A percentile compares a stretch with the other conserved stretches of the same genome.
These are phyloP conservation scores for Torulaspora delbrueckii DNA, from an alignment of 805 yeast genomes.

Conservation along the genomic window DNA sequence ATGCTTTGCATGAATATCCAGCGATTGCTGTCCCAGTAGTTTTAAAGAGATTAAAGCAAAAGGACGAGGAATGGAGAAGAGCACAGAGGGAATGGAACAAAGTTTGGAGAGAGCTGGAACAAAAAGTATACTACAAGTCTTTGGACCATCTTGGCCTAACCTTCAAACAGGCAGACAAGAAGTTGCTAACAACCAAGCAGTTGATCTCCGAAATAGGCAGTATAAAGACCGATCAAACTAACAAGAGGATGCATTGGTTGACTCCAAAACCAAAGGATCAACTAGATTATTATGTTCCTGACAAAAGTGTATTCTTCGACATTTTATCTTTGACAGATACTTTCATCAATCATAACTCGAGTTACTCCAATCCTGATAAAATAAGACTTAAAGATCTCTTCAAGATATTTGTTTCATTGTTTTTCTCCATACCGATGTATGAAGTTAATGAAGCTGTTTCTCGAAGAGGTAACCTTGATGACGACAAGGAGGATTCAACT, in stretches of 20 bases:
- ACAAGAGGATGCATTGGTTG: constrained; percentile 77
- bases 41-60: constrained; percentile 86
- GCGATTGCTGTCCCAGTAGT: constrained; percentile 93
- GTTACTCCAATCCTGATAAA: constrained; percentile 75
- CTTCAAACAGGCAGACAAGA: constrained; percentile 94
- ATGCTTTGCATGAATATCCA: constrained; percentile 92
- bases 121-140: constrained; percentile 87
- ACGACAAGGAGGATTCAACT: constrained; percentile 13
- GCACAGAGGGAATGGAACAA: constrained; percentile 98
- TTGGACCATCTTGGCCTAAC: constrained; percentile 93
- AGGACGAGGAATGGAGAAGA: constrained; percentile 98
- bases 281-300: constrained; percentile 58
- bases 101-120: constrained; percentile 98
- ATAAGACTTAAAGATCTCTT: constrained; percentile 70
- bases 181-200: constrained; percentile 82
- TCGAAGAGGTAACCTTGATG: constrained; percentile 13
- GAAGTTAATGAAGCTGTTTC: constrained; percentile 40
- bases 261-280: constrained; percentile 82
- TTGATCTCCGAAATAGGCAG: constrained; percentile 88
- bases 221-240: constrained; percentile 84
- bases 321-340: constrained; percentile 61
- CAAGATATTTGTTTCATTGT: constrained; percentile 62
- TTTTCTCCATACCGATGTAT: constrained; percentile 58
- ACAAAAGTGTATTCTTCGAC: constrained; percentile 67
- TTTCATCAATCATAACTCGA: constrained; percentile 61